Evolutionary conservation across 805 yeast species (phyloP).

Genomic region (Metschnikowia lachancei): DNA sequence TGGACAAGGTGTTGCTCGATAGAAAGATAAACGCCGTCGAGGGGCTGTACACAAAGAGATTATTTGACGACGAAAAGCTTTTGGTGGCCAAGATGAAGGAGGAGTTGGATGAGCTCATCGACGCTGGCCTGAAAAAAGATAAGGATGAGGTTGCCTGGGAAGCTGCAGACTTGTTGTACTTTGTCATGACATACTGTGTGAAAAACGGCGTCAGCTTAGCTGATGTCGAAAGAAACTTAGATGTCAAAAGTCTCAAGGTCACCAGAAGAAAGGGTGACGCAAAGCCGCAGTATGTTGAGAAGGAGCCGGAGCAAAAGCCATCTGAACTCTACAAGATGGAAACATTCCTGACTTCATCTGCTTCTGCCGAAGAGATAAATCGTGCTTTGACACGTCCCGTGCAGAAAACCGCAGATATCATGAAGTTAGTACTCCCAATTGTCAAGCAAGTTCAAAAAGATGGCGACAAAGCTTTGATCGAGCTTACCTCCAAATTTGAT

Average conservation of each 20-base stretch:
- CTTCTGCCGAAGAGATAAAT: conserved; percentile 44
- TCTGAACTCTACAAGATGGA: conserved; percentile 44
- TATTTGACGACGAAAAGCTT: conserved; percentile 73
- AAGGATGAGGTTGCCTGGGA: conserved; percentile 80
- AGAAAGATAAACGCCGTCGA: conserved; percentile 73
- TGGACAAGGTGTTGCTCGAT: conserved; percentile 63
- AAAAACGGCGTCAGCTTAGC: conserved; percentile 73
- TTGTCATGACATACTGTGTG: conserved; percentile 52
- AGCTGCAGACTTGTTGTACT: conserved; percentile 82
- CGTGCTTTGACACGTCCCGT: conserved; percentile 87
- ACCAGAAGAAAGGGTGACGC: conserved; percentile 96
- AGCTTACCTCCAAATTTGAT: conserved; percentile 87
- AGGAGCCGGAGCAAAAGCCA: conserved; percentile 11
- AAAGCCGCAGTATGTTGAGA: conserved; percentile 61
- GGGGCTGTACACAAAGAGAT: conserved; percentile 91
- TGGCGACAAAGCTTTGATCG: conserved; percentile 89
- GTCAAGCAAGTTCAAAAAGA: conserved; percentile 68
- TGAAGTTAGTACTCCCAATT: conserved; percentile 90
- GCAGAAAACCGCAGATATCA: conserved; percentile 87
- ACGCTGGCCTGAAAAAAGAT: conserved; percentile 52
- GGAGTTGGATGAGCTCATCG: conserved; percentile 93
- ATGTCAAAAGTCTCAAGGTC: conserved; percentile 78
- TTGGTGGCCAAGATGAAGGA: conserved; percentile 87
- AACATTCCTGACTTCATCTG: conserved; percentile 39
- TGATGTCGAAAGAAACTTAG: conserved; percentile 83